Base-by-base conservation (phyloP, 1,284 basidiomycete genomes). In the Ustanciosporium gigantosporum region DNA sequence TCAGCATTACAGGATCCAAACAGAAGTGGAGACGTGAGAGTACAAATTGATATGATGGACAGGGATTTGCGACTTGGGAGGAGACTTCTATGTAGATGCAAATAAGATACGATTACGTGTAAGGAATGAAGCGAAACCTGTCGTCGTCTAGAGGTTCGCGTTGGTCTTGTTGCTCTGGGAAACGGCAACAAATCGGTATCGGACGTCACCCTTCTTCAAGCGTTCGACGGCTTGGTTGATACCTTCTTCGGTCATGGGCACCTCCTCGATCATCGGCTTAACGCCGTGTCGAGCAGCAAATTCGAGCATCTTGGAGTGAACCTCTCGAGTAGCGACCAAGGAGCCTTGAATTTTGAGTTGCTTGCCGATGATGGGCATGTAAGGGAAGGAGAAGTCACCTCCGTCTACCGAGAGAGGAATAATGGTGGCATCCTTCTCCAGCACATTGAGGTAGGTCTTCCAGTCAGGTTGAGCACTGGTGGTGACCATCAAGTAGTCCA, bases 221-320 rank as follows among this genome's bases (percentile, higher is more conserved):
- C 73, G 46, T 24, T 70, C 66, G 7, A 64, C 47, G 21, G 73
- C 73, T 32, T 34, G 11, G 51, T 74, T 74, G 49, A 76, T 41
- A 21, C 66, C 67, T n/a, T 73, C 65, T 41, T 67, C 60, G 36
- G 61, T 70, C 73, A 76, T 76, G 21, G 67, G 61, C 3, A 76
- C 64, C 43, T 66, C 58, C 49, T 76, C 73, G 57, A 73, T 62
- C 23, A 70, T 66, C 20, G 73, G 71, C 47, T 57, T 51, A 44
- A 73, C 48, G 35, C 45, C 47, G 46, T 68, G 50, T 14, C 58
- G 53, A 11, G 69, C 73, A 17, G 53, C 43, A 35, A 74, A 74
- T 25, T 66, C 38, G 31, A 75, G 64, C 73, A 74, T 75, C 55
- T 60, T 41, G 16, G 38, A 43, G 51, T 72, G 73, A n/a, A 66